Percentiles rank a stretch among this genome's conserved stretches.
These are phyloP conservation scores for Hirschfeldia incana DNA, from an alignment of 345 rosid species.

Conservation along the genomic window DNA sequence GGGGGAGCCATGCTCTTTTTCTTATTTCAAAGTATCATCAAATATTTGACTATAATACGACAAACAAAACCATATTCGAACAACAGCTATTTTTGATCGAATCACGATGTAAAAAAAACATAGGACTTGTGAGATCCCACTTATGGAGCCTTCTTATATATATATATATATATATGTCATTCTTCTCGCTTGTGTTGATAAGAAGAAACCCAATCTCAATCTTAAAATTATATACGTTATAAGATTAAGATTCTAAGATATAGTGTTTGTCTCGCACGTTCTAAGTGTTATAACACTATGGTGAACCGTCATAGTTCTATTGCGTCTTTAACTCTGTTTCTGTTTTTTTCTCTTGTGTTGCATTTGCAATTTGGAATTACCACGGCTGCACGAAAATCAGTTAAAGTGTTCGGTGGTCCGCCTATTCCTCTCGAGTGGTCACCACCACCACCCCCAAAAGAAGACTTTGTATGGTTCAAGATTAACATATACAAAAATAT, in stretches of 20 bases:
- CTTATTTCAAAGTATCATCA: constrained; percentile 24
- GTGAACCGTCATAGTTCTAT: constrained; percentile 22
- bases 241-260: constrained; percentile 6
- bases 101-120: constrained; percentile 5
- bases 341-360: constrained; percentile 25
- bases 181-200: not conserved
- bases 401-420: constrained; percentile 12
- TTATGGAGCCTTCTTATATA: constrained; percentile 20
- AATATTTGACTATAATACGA: constrained; percentile 9
- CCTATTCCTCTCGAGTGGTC: constrained; percentile 6
- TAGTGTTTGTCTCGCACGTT: not conserved
- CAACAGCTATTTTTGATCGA: constrained; percentile 6
- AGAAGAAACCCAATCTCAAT: not conserved
- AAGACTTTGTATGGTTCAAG: constrained; percentile 20
- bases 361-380: constrained; percentile 19
- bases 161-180: constrained; percentile 9
- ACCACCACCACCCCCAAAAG: constrained; percentile 25
- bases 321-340: not conserved
- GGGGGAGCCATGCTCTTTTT: constrained; percentile 19
- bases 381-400: constrained; percentile 2
- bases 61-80: constrained; percentile 7
- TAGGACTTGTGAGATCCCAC: constrained; percentile 23
- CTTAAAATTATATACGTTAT: not conserved
- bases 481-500: constrained; percentile 38
- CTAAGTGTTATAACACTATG: constrained; percentile 7